phyloP scores from a whole-genome alignment of 495 filamentous ascomycete species.

The Xylaria telfairii region DNA sequence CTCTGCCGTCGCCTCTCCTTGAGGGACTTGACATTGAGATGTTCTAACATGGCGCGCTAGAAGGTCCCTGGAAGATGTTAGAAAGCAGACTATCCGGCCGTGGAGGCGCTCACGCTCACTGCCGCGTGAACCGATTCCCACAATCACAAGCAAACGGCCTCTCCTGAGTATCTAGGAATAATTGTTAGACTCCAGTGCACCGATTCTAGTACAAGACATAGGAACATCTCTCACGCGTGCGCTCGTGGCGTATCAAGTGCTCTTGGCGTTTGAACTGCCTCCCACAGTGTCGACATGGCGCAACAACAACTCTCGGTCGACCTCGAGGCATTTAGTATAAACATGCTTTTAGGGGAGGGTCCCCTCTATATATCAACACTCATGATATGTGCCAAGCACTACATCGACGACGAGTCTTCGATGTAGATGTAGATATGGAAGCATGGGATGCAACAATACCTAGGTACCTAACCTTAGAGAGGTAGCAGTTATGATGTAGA shows the following conservation, averaged over 20 bases:
- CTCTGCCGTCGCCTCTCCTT: constrained; percentile 4
- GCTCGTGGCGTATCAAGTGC: constrained; percentile 61
- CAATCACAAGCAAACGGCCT: constrained; percentile 63
- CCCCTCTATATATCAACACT: not conserved
- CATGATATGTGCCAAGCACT: not conserved
- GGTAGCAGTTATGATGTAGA: not conserved
- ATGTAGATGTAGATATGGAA: not conserved
- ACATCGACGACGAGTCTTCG: not conserved
- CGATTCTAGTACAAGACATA: not conserved
- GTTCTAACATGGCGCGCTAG: constrained; percentile 18
- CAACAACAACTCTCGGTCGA: constrained; percentile 20
- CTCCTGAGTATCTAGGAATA: constrained; percentile 56
- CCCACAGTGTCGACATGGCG: constrained; percentile 57
- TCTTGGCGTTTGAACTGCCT: constrained; percentile 58
- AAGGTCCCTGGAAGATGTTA: constrained; percentile 27
- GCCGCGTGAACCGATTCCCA: constrained; percentile 58
- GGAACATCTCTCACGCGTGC: constrained; percentile 52
- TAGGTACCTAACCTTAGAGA: no score
- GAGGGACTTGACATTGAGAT: constrained; percentile 3
- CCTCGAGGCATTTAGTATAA: constrained; percentile 26
- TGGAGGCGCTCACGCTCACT: constrained; percentile 40
- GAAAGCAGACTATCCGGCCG: constrained; percentile 13
- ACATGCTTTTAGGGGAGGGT: not conserved
- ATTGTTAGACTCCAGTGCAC: not conserved
- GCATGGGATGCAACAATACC: not conserved